A percentile compares a stretch with the other conserved stretches of the same genome.
Conservation (phyloP, 1,139 yeast genomes). For the Debaryomyces sp. region DNA sequence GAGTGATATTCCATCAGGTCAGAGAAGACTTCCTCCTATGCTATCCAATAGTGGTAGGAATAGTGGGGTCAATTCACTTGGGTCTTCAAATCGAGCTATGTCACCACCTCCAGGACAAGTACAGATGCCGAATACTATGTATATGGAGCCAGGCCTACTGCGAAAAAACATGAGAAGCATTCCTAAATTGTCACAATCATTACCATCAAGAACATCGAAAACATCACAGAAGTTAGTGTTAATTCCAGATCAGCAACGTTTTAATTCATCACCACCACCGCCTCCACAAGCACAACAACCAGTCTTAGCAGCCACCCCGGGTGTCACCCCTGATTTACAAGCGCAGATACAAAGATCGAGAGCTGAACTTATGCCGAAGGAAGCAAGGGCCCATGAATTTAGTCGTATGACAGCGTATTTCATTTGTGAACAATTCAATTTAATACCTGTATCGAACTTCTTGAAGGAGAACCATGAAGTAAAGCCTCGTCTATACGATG, state of each 20-base stretch:
- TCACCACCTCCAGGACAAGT: conserved; percentile 13
- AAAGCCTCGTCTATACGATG: conserved; percentile 85
- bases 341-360: conserved; percentile 53
- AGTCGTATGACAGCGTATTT: conserved; percentile 91
- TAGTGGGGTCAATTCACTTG: background rate
- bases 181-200: conserved; percentile 63
- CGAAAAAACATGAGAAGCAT: conserved; percentile 41
- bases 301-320: conserved; percentile 7
- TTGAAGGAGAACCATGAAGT: conserved; percentile 74
- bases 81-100: conserved; percentile 9
- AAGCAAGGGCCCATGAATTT: conserved; percentile 65
- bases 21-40: conserved; percentile 49
- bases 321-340: conserved; percentile 25
- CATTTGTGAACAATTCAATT: conserved; percentile 78
- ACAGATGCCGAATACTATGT: conserved; percentile 5
- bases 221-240: conserved; percentile 83
- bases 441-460: conserved; percentile 65
- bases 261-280: conserved; percentile 19
- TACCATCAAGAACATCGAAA: conserved; percentile 87
- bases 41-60: conserved; percentile 17
- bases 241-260: conserved; percentile 66
- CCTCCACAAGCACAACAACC: conserved; percentile 18
- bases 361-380: conserved; percentile 73
- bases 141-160: conserved; percentile 6
- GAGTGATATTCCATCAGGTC: conserved; percentile 86